Conservation (phyloP, 768 basidiomycete species). For the Trametes villosa region DNA sequence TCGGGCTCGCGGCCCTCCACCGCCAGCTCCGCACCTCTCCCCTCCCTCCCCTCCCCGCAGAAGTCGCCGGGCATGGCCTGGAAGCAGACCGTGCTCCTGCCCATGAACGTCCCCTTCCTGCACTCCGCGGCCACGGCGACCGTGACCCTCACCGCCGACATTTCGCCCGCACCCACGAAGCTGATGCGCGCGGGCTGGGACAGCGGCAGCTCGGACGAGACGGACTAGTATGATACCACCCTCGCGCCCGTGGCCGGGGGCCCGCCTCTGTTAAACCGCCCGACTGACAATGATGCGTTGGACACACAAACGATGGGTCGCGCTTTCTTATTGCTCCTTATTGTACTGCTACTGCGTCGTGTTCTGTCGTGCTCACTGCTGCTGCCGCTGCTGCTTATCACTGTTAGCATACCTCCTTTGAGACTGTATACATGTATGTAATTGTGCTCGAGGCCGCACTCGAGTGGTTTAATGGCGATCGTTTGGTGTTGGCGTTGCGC, state of each 20-base stretch:
- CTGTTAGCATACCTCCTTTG: slow-evolving; percentile 12
- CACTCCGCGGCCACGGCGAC: slow-evolving; percentile 9
- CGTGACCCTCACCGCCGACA: slow-evolving; percentile 24
- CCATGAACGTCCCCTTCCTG: slow-evolving; percentile 21
- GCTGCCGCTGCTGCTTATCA: slow-evolving; percentile 5
- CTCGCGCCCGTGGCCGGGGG: not conserved
- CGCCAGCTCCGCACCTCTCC: slow-evolving; percentile 16
- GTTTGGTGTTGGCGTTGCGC: not conserved
- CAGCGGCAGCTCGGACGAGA: slow-evolving; percentile 23
- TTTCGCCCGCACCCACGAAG: slow-evolving; percentile 24
- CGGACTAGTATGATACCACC: slow-evolving; percentile 16
- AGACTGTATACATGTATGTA: slow-evolving; percentile 24
- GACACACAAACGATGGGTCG: slow-evolving; percentile 21
- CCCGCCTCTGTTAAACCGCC: slow-evolving; percentile 2
- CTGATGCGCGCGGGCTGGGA: slow-evolving; percentile 28
- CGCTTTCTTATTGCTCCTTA: slow-evolving; percentile 30
- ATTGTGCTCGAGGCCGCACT: slow-evolving; percentile 15
- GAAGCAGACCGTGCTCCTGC: slow-evolving; percentile 30
- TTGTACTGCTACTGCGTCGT: slow-evolving; percentile 25
- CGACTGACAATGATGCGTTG: slow-evolving; percentile 24
- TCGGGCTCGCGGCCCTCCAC: slow-evolving; percentile 7
- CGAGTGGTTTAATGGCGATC: slow-evolving; percentile 21
- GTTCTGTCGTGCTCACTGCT: slow-evolving; percentile 8
- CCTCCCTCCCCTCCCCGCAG: slow-evolving; percentile 13
- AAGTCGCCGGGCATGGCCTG: slow-evolving; percentile 31